Evolutionary conservation across 495 filamentous ascomycete genomes (phyloP), one percentile per base, ranked within the genome.

Genomic region (Xylaria venustula): DNA sequence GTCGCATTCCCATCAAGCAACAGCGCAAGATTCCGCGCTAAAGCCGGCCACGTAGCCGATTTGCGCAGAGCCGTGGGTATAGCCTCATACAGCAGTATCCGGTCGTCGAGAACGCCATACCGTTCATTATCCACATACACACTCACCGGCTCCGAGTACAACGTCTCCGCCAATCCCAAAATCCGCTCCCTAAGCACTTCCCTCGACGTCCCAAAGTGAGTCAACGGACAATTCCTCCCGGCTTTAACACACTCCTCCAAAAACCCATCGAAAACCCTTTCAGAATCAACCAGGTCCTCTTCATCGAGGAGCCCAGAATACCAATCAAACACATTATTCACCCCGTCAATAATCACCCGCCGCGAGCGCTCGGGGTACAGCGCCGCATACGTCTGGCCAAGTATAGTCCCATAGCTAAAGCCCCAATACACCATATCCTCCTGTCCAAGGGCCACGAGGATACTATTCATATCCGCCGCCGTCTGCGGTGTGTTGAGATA

Each of bases 381-480:
- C 0, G 68, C 67, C 1, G 79, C 77, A 42, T 79, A 81, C 20
- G 71, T 90, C 65, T 82, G 73, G 6, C 87, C 87, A 0, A 89
- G 72, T 5, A 87, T 48, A 4, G 84, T 85, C 7, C 86, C 87
- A 66, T 89, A 89, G 12, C 82, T 86, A 19, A 86, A 80, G 3
- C 86, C 86, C 86, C 86, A 88, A 64, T 84, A 89, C 28, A 81
- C 69, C 42, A 88, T 61, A 11, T 64, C 67, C 11, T 64, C 36
- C 51, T 81, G 76, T 12, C 77, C 75, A 0, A 80, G 20, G 1
- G 75, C 75, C 54, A 79, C 76, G 8, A 81, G 54, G 49, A 81
- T 80, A 28, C 64, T 71, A 58, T 79, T 80, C 76, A 81, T 81
- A 58, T 81, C 79, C 17, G 79, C 77, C 6, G 77, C 79, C 4